These are phyloP conservation scores for Brasenia schreberi DNA, from an alignment of 164 flowering plant species.

Conservation along the genomic window DNA sequence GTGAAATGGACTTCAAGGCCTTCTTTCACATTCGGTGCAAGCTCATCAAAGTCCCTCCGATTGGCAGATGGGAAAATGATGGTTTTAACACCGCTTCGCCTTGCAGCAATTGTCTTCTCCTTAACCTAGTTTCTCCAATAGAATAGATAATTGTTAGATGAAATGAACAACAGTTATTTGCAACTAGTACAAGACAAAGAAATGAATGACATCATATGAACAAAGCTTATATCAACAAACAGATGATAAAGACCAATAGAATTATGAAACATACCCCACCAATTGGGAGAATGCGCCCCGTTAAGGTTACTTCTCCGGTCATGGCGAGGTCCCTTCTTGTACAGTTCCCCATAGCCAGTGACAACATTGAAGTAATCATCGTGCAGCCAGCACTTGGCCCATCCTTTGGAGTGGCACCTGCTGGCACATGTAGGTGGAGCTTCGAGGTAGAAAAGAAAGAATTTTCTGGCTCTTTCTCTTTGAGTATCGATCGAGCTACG, in stretches of 20 bases:
- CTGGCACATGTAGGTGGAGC: conserved; percentile 96
- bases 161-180: neutral
- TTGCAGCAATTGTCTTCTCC: conserved; percentile 97
- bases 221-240: neutral
- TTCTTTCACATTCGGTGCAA: conserved; percentile 76
- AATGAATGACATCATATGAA: neutral
- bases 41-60: conserved; percentile 85
- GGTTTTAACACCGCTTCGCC: conserved; percentile 80
- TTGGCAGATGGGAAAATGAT: conserved; percentile 85
- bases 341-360: conserved; percentile 74
- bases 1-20: conserved; percentile 95
- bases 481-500: conserved; percentile 62
- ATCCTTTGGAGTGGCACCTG: conserved; percentile 98
- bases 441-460: conserved; percentile 63
- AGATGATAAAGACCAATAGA: neutral
- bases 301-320: conserved; percentile 96
- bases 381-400: conserved; percentile 99
- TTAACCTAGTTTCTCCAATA: conserved; percentile 45
- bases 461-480: conserved; percentile 58
- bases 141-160: neutral
- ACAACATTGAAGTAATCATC: conserved; percentile 88
- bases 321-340: conserved; percentile 82
- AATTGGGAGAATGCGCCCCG: conserved; percentile 87
- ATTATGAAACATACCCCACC: conserved; percentile 67
- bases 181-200: neutral